phyloP scores from a whole-genome alignment of 73 alveolate genomes.

The Paramecium bursaria region DNA sequence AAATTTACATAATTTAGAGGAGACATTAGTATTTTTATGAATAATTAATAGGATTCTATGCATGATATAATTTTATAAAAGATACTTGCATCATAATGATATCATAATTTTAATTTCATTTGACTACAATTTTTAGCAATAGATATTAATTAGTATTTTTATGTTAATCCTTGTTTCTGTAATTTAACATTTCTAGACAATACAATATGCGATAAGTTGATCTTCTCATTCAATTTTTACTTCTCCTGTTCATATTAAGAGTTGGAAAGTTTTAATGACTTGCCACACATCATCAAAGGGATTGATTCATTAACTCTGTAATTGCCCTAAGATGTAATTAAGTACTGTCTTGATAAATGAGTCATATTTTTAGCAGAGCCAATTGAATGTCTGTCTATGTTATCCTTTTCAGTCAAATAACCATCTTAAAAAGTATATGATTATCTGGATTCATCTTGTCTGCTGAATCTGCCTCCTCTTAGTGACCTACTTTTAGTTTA shows the following conservation, averaged over 20 bases:
- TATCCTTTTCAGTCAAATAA: conserved; percentile 28
- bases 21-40: no score
- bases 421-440: conserved; percentile 56
- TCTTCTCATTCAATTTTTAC: conserved; percentile 31
- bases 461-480: conserved; percentile 15
- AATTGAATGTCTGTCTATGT: no score
- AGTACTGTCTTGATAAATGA: no score
- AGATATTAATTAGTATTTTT: conserved; percentile 35
- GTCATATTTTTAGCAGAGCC: no score
- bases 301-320: conserved; percentile 1
- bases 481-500: not conserved
- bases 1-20: conserved; percentile 43
- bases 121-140: no score
- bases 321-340: conserved; percentile 23
- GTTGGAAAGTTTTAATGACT: conserved; percentile 16
- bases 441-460: conserved; percentile 22
- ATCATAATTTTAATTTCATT: no score
- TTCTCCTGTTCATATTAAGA: not conserved
- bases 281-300: conserved; percentile 40
- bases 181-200: conserved; percentile 19
- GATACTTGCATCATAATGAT: no score
- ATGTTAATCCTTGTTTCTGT: conserved; percentile 16
- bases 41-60: no score
- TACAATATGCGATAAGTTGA: not conserved
- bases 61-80: not conserved